Percentiles rank a stretch among this genome's conserved stretches.
Evolutionary conservation across 2,329 filamentous ascomycete genomes (phyloP).

Genomic region (Sordariomycetes sp.): DNA sequence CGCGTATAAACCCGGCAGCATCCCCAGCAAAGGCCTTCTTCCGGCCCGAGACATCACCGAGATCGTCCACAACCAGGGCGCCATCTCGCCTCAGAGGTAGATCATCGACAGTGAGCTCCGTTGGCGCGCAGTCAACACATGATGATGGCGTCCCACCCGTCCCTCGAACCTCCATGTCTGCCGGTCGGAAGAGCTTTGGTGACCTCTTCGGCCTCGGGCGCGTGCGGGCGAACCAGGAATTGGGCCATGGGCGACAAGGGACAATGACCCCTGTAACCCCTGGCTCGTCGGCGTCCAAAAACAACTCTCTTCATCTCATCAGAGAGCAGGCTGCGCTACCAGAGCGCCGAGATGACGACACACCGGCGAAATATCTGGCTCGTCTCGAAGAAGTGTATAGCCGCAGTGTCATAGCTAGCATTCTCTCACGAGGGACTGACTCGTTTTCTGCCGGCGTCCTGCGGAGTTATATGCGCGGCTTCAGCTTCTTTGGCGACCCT

Average conservation of each 20-base stretch:
- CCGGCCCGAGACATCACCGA: slow-evolving; percentile 41
- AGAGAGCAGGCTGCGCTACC: slow-evolving; percentile 64
- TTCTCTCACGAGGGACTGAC: slow-evolving; percentile 78
- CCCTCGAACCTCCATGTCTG: slow-evolving; percentile 73
- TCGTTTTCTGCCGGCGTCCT: slow-evolving; percentile 74
- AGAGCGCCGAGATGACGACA: slow-evolving; percentile 75
- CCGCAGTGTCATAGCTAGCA: slow-evolving; percentile 72
- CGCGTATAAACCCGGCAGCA: slow-evolving; percentile 19
- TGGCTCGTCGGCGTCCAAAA: slow-evolving; percentile 61
- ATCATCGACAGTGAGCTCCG: slow-evolving; percentile 82
- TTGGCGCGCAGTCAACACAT: slow-evolving; percentile 57
- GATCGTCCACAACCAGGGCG: slow-evolving; percentile 57
- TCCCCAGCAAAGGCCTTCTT: slow-evolving; percentile 41
- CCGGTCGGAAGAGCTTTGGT: slow-evolving; percentile 86
- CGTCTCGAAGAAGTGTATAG: slow-evolving; percentile 72
- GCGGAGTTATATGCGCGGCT: slow-evolving; percentile 89
- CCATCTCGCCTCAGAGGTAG: slow-evolving; percentile 57
- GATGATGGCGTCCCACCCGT: slow-evolving; percentile 59
- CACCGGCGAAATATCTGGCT: slow-evolving; percentile 78
- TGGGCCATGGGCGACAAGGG: slow-evolving; percentile 53
- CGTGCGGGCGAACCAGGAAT: slow-evolving; percentile 72
- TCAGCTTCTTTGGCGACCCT: slow-evolving; percentile 90
- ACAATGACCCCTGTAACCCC: slow-evolving; percentile 62
- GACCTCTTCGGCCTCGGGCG: slow-evolving; percentile 73
- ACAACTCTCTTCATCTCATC: slow-evolving; percentile 70